Conservation (phyloP, 2,329 filamentous ascomycete species). For the Stachybotrys chlorohalonatus region DNA sequence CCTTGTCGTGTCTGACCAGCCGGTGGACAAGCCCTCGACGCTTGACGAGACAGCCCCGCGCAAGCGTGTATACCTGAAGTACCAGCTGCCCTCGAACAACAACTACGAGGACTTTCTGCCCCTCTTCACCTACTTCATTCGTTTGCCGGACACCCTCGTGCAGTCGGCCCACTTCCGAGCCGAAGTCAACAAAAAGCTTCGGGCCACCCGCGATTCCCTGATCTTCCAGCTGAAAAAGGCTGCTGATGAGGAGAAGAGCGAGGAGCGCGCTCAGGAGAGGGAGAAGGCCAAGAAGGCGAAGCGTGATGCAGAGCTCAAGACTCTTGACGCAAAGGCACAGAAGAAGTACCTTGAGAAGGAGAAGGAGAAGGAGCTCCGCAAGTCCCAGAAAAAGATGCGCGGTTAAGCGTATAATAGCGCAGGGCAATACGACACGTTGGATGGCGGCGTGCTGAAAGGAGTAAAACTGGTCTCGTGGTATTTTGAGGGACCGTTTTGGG, state of each 20-base stretch:
- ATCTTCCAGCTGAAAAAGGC: slow-evolving; percentile 70
- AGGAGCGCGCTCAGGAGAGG: slow-evolving; percentile 63
- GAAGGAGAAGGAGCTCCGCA: slow-evolving; percentile 61
- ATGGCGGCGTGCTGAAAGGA: too few relatives aligned
- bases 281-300: slow-evolving; percentile 80
- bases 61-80: slow-evolving; percentile 79
- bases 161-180: slow-evolving; percentile 74
- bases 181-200: slow-evolving; percentile 81
- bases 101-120: slow-evolving; percentile 59
- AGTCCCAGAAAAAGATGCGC: slow-evolving; percentile 44
- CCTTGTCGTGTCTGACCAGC: slow-evolving; percentile 83
- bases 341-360: slow-evolving; percentile 79
- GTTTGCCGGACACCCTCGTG: slow-evolving; percentile 75
- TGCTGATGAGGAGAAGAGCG: slow-evolving; percentile 71
- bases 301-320: slow-evolving; percentile 71
- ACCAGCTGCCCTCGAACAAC: slow-evolving; percentile 56
- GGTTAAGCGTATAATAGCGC: slow-evolving; percentile 22
- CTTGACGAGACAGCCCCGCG: slow-evolving; percentile 75
- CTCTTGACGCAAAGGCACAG: slow-evolving; percentile 72
- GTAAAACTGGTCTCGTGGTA: too few relatives aligned
- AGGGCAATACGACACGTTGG: not conserved
- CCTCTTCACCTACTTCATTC: slow-evolving; percentile 73
- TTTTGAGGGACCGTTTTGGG: not conserved
- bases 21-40: slow-evolving; percentile 73
- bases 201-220: slow-evolving; percentile 69